A percentile compares a stretch with the other conserved stretches of the same genome.
Conservation (phyloP, 2,329 filamentous ascomycete genomes). For the Talaromyces sp. region DNA sequence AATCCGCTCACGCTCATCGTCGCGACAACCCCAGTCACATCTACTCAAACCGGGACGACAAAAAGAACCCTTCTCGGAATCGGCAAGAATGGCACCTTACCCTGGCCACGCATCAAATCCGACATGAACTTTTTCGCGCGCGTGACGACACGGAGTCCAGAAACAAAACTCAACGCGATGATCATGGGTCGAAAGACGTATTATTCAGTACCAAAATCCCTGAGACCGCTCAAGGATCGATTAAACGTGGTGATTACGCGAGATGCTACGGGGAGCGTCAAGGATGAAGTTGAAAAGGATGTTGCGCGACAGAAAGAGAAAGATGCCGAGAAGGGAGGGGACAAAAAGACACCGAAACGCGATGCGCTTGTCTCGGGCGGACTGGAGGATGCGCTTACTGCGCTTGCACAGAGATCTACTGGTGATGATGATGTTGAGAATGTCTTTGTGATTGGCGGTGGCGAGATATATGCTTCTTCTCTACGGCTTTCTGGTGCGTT, state of each 20-base stretch:
- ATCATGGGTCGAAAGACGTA: conserved; percentile 98
- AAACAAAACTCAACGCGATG: conserved; percentile 59
- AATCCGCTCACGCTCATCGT: conserved; percentile 78
- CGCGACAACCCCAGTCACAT: conserved; percentile 64
- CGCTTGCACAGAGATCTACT: conserved; percentile 24
- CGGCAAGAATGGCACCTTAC: conserved; percentile 70
- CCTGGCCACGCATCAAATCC: conserved; percentile 81
- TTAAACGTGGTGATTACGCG: conserved; percentile 75
- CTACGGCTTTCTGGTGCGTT: conserved; percentile 37
- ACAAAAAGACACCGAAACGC: conserved; percentile 16
- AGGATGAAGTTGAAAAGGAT: conserved; percentile 29
- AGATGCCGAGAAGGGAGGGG: conserved; percentile 3
- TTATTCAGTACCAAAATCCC: conserved; percentile 76
- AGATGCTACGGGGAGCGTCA: conserved; percentile 27
- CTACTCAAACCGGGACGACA: conserved; percentile 45
- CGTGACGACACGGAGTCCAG: conserved; percentile 64
- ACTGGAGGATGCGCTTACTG: conserved; percentile 53
- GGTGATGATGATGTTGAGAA: conserved; percentile 40
- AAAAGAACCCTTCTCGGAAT: conserved; percentile 78
- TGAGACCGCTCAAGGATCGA: conserved; percentile 73
- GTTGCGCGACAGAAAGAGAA: conserved; percentile 26
- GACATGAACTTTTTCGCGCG: conserved; percentile 96
- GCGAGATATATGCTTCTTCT: conserved; percentile 73
- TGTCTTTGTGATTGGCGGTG: conserved; percentile 86
- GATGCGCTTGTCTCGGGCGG: conserved; percentile 52